Evolutionary conservation across 306 rosid species (phyloP).

Genomic region (Luffa acutangula): DNA sequence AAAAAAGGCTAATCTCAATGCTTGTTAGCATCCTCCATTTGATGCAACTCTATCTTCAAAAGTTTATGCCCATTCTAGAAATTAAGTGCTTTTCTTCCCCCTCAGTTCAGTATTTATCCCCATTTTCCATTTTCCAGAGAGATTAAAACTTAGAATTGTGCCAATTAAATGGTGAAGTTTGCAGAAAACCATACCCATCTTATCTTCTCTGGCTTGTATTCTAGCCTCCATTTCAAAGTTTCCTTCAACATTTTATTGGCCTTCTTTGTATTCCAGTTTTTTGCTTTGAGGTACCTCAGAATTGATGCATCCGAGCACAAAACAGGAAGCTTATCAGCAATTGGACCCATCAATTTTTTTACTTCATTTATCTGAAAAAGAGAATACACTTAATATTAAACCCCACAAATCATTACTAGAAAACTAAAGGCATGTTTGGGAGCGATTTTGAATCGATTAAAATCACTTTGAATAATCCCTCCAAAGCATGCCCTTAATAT

Average conservation of each 20-base stretch:
- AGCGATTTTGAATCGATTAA: too few species aligned
- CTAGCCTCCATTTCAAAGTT: conserved; percentile 61
- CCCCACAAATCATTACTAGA: not conserved
- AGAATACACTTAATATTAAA: not conserved
- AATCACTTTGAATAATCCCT: too few species aligned
- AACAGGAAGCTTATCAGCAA: conserved; percentile 40
- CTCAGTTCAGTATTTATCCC: not conserved
- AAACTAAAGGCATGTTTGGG: not conserved
- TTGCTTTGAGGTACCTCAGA: conserved; percentile 56
- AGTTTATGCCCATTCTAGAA: not conserved
- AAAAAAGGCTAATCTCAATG: not conserved
- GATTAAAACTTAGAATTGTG: not conserved
- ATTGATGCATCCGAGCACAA: conserved; percentile 46
- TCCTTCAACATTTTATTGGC: conserved; percentile 56
- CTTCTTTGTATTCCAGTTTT: conserved; percentile 51
- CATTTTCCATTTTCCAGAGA: not conserved
- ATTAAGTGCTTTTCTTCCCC: not conserved
- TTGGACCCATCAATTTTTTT: conserved; percentile 50
- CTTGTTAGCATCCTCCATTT: not conserved
- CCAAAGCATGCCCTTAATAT: too few species aligned
- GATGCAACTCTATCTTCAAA: not conserved
- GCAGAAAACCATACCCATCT: conserved; percentile 39
- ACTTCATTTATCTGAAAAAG: conserved; percentile 43
- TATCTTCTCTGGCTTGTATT: conserved; percentile 65
- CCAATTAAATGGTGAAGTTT: not conserved